Base-by-base conservation (phyloP, 2,329 filamentous ascomycete species). In the Pestalotiopsis sp. region DNA sequence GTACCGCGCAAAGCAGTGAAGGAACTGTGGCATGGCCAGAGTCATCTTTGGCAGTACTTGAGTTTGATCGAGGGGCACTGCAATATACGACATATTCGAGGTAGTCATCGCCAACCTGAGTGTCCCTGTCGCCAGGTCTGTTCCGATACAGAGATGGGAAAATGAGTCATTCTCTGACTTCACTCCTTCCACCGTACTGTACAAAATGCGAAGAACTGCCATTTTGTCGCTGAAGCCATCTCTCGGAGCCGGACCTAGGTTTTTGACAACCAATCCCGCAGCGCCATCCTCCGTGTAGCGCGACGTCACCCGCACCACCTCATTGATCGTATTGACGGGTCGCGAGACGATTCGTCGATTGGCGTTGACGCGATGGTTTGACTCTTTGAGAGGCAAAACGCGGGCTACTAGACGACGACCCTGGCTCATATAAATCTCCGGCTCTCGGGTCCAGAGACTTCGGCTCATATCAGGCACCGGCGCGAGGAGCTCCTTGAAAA, bases 341-440 rank as follows among this genome's bases (percentile, higher is more conserved):
- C 70, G 73, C 0, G 76, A 70, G 9, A 84, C 77, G 1, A 80
- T 68, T 6, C 82, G 77, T 7, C 82, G 79, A 2, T 76, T 66
- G 1, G 82, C 77, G 64, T 83, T 84, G 62, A 79, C 72, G 0
- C 80, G 75, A 52, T 81, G 75, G 66, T 83, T 84, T 5, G 74
- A 79, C 1, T 75, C 68, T 56, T 78, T 76, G 73, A 80, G 81
- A 0, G 83, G 81, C 2, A 83, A 20, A 3, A 84, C 73, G 0
- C 83, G 80, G 0, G 82, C 80, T 2, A 84, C 74, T 0, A 81
- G 69, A 0, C 78, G 77, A 4, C 60, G 71, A 1, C 78, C 79
- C 2, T 74, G 67, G 49, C 81, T 74, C 1, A 83, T 72, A 56
- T 83, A 77, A 2, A 84, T 74, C 73, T 84, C 82, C 0, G 75